Evolutionary conservation across 2,329 filamentous ascomycete genomes (phyloP).

Genomic region (Scedosporium minutisporum): DNA sequence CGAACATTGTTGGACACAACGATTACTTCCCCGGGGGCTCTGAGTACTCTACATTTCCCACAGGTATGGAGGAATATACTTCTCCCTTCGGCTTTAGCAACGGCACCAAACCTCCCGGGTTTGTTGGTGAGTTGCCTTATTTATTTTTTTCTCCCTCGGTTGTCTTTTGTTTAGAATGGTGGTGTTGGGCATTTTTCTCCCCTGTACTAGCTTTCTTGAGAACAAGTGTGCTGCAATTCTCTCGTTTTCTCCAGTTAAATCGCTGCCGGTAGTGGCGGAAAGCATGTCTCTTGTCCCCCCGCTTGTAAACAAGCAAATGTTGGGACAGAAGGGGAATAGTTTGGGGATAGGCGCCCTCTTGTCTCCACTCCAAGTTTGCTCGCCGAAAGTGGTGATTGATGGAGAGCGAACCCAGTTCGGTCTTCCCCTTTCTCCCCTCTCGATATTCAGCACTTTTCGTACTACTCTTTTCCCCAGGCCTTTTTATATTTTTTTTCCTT

Average conservation of each 20-base stretch:
- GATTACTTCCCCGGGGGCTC: constrained; percentile 41
- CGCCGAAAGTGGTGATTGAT: constrained; percentile 1
- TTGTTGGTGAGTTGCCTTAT: constrained; percentile 44
- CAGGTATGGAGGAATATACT: constrained; percentile 35
- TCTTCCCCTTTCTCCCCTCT: neutral
- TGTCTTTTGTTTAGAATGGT: constrained; percentile 42
- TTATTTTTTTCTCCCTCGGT: constrained; percentile 9
- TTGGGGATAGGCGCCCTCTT: neutral
- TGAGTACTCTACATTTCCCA: constrained; percentile 45
- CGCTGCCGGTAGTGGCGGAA: neutral
- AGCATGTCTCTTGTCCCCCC: neutral
- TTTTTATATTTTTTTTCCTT: neutral
- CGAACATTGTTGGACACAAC: constrained; percentile 49
- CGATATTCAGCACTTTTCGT: neutral
- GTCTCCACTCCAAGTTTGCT: constrained; percentile 17
- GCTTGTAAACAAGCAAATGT: neutral
- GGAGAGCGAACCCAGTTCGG: neutral
- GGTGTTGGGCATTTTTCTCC: constrained; percentile 13
- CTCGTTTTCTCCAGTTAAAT: neutral
- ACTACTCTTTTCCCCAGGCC: neutral
- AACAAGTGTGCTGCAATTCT: neutral
- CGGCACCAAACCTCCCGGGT: constrained; percentile 33
- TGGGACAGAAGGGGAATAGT: neutral
- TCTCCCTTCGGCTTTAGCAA: constrained; percentile 36
- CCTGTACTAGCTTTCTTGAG: neutral